Evolutionary conservation across 2,329 filamentous ascomycete species (phyloP), one percentile per base, ranked within the genome.

Genomic region (Coniella lustricola): DNA sequence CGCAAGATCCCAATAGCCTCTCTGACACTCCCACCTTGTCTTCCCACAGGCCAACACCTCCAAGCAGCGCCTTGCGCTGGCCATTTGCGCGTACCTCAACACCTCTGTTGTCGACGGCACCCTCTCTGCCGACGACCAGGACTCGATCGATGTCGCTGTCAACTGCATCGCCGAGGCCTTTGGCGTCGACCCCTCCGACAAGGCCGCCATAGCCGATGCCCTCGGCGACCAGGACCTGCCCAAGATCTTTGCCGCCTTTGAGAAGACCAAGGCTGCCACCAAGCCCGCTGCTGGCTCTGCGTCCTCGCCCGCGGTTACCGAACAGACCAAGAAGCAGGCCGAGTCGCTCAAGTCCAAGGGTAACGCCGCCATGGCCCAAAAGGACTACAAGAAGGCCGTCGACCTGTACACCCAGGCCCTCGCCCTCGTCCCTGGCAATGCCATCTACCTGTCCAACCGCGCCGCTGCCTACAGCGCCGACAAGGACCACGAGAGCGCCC

Each of bases 371-470:
- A 97, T 98, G 90, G 85, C 88, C 50, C 81, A 85, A 66, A 96
- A 95, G 73, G 89, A 97, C 68, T 96, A 96, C 73, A 61, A 75
- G 39, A 62, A 72, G 36, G 93, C 93, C 54, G 89, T 97, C 64
- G 82, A 88, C 59, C 75, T 87, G 57, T 98, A 98, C 76, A 88
- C 87, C 21, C 77, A 91, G 67, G 93, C 93, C 3, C 81, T 98
- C 21, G 76, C 80, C 48, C 74, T 96, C 46, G 72, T 87, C 57
- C 89, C 93, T 2, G 74, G 80, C 56, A 97, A 98, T 72, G 87
- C 90, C 34, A 93, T 98, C 68, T 98, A 93, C 76, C 85, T 98
- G 35, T 95, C 89, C 55, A 98, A 98, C 80, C 89, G 93, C 57
- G 93, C 93, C 10, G 93, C 93, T 40, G 93, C 93, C 5, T 87